Evolutionary conservation across 768 basidiomycete genomes (phyloP), one percentile per base, ranked within the genome.

Genomic region (Inosperma sp.): DNA sequence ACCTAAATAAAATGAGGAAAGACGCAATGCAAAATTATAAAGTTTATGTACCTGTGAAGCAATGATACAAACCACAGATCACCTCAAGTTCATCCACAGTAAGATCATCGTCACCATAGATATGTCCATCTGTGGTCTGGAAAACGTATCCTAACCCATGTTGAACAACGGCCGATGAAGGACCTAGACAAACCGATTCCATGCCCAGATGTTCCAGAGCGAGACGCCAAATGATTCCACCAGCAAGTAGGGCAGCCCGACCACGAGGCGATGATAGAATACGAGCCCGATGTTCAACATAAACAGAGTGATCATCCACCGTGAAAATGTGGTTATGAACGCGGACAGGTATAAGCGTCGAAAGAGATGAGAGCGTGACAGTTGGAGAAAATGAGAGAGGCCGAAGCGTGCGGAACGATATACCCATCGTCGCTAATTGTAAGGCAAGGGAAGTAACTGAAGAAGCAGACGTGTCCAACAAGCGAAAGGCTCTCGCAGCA

Each of bases 151-250:
- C 46, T 19, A 50, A 30, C 3, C 39, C 23, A 42, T 53, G 52
- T 1, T 13, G 6, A 5, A 39, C 48, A 4, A 53, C 37, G 0
- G 31, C 52, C 17, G 52, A 23, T 14, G 59, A 60, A 25, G 65
- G 65, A 6, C 62, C 64, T 25, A 49, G 41, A 13, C 47, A 40
- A 1, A 58, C 56, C 25, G 9, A 43, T 21, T 17, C 26, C 40
- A 35, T 10, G 14, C 26, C 14, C 52, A 52, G 34, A 40, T 51
- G 52, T 29, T 58, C 48, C 21, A 22, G 45, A 2, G 62, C 62
- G 31, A 67, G 45, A 35, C 60, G 62, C 5, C 50, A 43, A 8
- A 67, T 36, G 21, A 65, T 49, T n/a, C 65, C 64, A 34, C 65
- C 63, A 3, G 44, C 39, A 29, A 64, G 26, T 26, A 64, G 22